Base-by-base conservation (phyloP, 345 rosid genomes). In the Adansonia digitata region DNA sequence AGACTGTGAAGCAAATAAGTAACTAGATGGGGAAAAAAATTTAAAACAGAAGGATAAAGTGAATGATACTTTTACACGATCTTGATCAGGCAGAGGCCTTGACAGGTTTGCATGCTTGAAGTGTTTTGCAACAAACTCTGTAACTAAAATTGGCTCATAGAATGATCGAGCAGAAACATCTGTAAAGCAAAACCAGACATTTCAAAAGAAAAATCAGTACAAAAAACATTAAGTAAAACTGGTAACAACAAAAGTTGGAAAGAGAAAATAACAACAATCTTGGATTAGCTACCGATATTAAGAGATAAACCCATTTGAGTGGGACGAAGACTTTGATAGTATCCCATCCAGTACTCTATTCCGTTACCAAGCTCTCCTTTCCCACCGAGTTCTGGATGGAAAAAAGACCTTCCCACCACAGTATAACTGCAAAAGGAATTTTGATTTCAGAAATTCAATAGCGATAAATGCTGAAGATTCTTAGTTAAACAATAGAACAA, bases 281-380 rank as follows among this genome's bases (percentile, higher is more conserved):
- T n/a, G n/a, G 9, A 40, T 2, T 7, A 37, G 5, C 46, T 81
- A 94, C 98, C 97, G 13, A 87, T 81, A 71, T 92, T 94, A 0
- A 92, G 84, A 0, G 98, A 91, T 3, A 92, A 75, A 0, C 97
- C 98, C 87, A 91, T 84, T 77, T 94, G 97, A 2, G 93, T 85
- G 15, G 88, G 87, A 12, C 97, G 83, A 0, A 92, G 83, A 56
- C 91, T 87, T 68, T 92, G 98, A 64, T 86, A 92, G 5, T 74
- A 89, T 0, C 98, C 97, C 13, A 85, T 72, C 93, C 94, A 92
- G 45, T 76, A 94, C 31, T 88, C 85, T 0, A 89, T 24, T 24
- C 97, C 97, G 39, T 88, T 78, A 5, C 85, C 91, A 0, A 94
- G 90, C 0, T 77, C 82, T 27, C 92, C 97, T 7, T 0, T 59